These are phyloP conservation scores for Mortierella sp. DNA, from an alignment of 371 early-diverging fungal genomes.

Conservation along the genomic window DNA sequence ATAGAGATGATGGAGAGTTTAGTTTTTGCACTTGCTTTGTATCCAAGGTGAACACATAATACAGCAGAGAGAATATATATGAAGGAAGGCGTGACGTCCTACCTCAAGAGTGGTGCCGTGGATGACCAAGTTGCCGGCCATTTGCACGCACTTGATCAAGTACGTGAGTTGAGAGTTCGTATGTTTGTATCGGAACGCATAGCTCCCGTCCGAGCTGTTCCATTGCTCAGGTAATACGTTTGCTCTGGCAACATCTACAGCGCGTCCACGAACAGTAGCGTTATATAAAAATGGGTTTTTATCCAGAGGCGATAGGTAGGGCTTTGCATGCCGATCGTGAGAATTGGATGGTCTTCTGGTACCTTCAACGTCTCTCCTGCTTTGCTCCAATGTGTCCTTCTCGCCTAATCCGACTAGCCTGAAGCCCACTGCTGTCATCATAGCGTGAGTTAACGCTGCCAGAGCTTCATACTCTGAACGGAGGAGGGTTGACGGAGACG, in stretches of 20 bases:
- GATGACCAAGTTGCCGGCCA: conserved; percentile 71
- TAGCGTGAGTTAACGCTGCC: conserved; percentile 65
- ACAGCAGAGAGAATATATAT: neutral
- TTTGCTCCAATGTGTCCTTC: conserved; percentile 60
- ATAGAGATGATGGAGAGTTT: neutral
- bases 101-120: conserved; percentile 73
- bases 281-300: neutral
- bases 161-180: conserved; percentile 76
- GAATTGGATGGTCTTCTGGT: neutral
- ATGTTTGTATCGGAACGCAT: conserved; percentile 76
- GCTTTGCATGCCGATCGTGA: neutral
- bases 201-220: conserved; percentile 66
- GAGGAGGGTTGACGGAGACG: conserved; percentile 30
- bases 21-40: too few species aligned
- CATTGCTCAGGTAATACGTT: conserved; percentile 62
- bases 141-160: conserved; percentile 72
- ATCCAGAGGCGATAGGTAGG: neutral
- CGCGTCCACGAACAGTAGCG: neutral
- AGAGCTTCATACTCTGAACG: conserved; percentile 64
- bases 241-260: conserved; percentile 43
- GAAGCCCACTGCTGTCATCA: conserved; percentile 71
- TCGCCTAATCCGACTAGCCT: conserved; percentile 72
- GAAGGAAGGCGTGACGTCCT: neutral
- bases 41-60: too few species aligned
- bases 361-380: conserved; percentile 29